phyloP scores from a whole-genome alignment of 768 basidiomycete genomes.

The Goffeauzyma gilvescens region DNA sequence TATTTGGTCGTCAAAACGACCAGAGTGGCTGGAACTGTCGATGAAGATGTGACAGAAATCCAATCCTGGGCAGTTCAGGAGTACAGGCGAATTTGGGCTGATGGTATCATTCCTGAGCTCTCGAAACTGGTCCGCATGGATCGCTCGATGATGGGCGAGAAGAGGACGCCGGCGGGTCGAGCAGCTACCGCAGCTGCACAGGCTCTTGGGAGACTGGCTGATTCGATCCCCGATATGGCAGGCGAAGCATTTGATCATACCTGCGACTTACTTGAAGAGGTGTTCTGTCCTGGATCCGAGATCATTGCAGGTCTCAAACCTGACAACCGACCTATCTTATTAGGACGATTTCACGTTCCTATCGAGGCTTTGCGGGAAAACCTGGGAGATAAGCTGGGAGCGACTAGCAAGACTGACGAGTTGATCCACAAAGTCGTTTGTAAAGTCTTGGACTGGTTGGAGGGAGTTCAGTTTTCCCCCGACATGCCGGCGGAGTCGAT shows the following conservation, averaged over 20 bases:
- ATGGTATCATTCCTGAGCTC: slow-evolving; percentile 17
- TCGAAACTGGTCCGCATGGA: slow-evolving; percentile 3
- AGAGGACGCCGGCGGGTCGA: background rate
- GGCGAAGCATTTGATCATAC: background rate
- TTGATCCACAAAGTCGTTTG: too few species aligned
- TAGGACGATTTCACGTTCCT: slow-evolving; percentile 1
- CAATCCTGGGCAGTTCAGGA: background rate
- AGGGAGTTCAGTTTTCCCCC: too few species aligned
- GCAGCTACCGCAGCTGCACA: slow-evolving; percentile 1
- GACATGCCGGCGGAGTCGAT: too few species aligned
- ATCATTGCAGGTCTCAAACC: too few species aligned
- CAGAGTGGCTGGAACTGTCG: too few species aligned
- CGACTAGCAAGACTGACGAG: too few species aligned
- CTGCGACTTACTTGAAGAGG: too few species aligned
- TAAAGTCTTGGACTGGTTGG: too few species aligned
- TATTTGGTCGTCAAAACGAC: slow-evolving; percentile 37
- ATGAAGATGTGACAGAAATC: too few species aligned
- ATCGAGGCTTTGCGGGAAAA: slow-evolving; percentile 9
- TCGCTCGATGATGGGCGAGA: slow-evolving; percentile 4
- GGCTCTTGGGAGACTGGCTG: slow-evolving; percentile 1
- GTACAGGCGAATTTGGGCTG: slow-evolving; percentile 15
- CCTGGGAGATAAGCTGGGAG: too few species aligned
- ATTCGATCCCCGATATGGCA: background rate
- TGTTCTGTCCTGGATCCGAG: too few species aligned
- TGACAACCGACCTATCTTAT: background rate